Evolutionary conservation across 2,329 filamentous ascomycete genomes (phyloP), one percentile per base, ranked within the genome.

Genomic region (Pseudopithomyces maydicus): DNA sequence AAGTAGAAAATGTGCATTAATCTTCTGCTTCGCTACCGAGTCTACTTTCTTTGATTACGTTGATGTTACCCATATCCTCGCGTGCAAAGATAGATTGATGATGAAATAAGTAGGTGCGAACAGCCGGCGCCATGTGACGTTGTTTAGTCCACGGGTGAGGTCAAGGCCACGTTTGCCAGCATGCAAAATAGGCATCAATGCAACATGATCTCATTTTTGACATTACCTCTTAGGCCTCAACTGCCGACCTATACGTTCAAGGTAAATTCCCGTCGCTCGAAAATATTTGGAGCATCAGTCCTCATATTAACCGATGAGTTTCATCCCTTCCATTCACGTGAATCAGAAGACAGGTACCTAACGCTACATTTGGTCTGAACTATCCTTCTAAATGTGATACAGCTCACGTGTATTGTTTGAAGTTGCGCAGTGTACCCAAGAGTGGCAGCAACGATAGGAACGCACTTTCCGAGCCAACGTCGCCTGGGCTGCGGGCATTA

Each of bases 211-310:
- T 7, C 32, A 14, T 7, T 33, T n/a, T n/a, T n/a, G n/a, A n/a
- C n/a, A n/a, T n/a, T n/a, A n/a, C n/a, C 35, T 36, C 11, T 14
- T 14, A 5, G 35, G 35, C 35, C 35, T 36, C 6, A 6, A 3
- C 42, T 44, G 14, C 26, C 35, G 11, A 17, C 2, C 20, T 17
- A 15, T 29, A 5, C 3, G 15, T 7, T 32, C 15, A 49, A 33
- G 22, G 48, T 29, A 2, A 65, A 69, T 17, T 43, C 42, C 11
- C 26, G 42, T 1, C 26, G 22, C 1, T 60, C 60, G 4, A 51
- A 57, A 1, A 69, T 60, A 14, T 48, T 62, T 0, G 66, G 63
- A 26, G 56, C 62, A 6, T 63, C 62, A 11, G 47, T 68, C 12
- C 19, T 68, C 2, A 52, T 66, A 3, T 2, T 63, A 1, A 54